Percentiles rank a stretch among this genome's conserved stretches.
These are phyloP conservation scores for Aspergillus sparsus DNA, from an alignment of 495 filamentous ascomycete species.

Conservation along the genomic window DNA sequence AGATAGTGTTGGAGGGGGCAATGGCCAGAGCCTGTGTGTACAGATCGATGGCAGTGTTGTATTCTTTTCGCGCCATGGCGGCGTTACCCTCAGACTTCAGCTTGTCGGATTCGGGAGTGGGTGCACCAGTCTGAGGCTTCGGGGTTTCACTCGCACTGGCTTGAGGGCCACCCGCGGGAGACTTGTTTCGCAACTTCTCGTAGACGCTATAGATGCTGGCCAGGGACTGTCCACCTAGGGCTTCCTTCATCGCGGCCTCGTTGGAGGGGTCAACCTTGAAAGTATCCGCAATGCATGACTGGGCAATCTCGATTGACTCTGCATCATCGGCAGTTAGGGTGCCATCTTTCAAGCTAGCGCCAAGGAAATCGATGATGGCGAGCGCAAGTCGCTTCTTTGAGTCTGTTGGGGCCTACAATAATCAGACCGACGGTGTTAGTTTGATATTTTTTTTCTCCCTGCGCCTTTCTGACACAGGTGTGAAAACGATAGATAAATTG, in stretches of 20 bases:
- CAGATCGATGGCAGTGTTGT: conserved; percentile 71
- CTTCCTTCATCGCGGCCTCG: conserved; percentile 68
- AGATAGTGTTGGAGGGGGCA: conserved; percentile 86
- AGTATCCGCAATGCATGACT: conserved; percentile 88
- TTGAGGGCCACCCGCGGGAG: conserved; percentile 32
- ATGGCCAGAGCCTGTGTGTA: conserved; percentile 84
- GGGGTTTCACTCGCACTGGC: conserved; percentile 19
- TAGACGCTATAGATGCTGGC: conserved; percentile 90
- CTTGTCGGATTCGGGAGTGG: conserved; percentile 71
- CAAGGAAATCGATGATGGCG: conserved; percentile 94
- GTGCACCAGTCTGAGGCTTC: conserved; percentile 39
- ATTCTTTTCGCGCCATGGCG: conserved; percentile 91
- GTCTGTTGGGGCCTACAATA: conserved; percentile 56
- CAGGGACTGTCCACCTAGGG: conserved; percentile 81
- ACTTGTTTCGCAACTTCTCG: conserved; percentile 85
- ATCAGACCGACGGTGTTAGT: background rate
- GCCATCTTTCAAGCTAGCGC: conserved; percentile 80
- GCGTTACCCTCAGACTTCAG: conserved; percentile 92
- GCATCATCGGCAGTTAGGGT: conserved; percentile 82
- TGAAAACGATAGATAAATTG: background rate
- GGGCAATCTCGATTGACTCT: conserved; percentile 88
- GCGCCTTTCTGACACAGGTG: background rate
- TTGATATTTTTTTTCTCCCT: too few species aligned
- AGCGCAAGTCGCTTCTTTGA: conserved; percentile 96
- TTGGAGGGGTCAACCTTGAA: conserved; percentile 91